phyloP scores from a whole-genome alignment of 371 early-diverging fungal genomes.

The Entomophthora muscae region DNA sequence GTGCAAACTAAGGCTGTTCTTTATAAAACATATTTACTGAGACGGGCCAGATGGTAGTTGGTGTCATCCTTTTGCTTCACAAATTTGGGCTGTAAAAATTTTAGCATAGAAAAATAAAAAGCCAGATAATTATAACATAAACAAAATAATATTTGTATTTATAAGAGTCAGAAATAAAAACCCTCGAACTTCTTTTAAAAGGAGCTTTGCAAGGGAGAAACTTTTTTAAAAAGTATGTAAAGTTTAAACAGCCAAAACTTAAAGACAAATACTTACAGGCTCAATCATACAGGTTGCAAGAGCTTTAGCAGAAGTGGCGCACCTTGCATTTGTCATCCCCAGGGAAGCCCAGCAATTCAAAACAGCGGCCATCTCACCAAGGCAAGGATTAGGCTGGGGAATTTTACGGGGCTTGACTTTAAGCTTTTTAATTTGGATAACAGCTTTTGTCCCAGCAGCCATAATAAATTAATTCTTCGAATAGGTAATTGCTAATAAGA shows the following conservation, averaged over 20 bases:
- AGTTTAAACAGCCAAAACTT: neutral
- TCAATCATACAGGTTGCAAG: slow-evolving; percentile 27
- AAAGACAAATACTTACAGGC: slow-evolving; percentile 9
- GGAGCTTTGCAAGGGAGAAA: neutral
- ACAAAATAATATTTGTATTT: neutral
- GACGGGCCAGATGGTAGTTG: slow-evolving; percentile 1
- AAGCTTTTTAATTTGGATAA: slow-evolving; percentile 13
- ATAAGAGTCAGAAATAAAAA: neutral
- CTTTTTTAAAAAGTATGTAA: neutral
- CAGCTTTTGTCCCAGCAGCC: neutral
- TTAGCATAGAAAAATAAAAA: neutral
- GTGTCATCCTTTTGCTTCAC: slow-evolving; percentile 4
- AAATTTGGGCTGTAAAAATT: neutral
- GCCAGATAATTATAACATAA: neutral
- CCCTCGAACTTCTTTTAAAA: too few relatives aligned
- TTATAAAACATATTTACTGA: neutral
- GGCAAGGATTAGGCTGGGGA: slow-evolving; percentile 19
- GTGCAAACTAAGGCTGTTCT: too few relatives aligned
- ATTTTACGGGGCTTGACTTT: slow-evolving; percentile 16
- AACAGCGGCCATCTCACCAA: slow-evolving; percentile 26
- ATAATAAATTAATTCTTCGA: too few relatives aligned
- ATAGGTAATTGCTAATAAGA: too few relatives aligned
- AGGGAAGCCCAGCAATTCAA: slow-evolving; percentile 37
- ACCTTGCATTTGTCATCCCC: slow-evolving; percentile 24
- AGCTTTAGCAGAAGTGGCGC: slow-evolving; percentile 20